Evolutionary conservation across 177 flowering plant genomes (phyloP), one percentile per base, ranked within the genome.

Genomic region (Tripterygium wilfordii): DNA sequence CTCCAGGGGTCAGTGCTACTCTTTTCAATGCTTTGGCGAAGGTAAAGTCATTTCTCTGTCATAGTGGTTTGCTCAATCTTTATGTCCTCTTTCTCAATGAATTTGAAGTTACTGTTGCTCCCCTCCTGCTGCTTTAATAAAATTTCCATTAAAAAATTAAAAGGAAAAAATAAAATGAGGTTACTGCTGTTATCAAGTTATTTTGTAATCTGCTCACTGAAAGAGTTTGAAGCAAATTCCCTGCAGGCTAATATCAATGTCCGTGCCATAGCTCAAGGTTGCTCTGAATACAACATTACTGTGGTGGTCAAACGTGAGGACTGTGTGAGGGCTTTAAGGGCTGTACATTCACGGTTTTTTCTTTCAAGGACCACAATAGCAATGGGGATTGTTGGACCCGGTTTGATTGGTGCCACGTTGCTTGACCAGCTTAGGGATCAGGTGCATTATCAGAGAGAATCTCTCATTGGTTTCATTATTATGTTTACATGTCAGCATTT

Each of bases 211-310:
- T n/a, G n/a, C n/a, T n/a, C n/a, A n/a, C 12, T 33, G 18, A 26
- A n/a, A 16, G 14, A 36, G 18, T 41, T 19, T 40, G 47, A 13
- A 28, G 2, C n/a, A n/a, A 19, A 12, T 41, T 6, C 52, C 29
- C 42, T 73, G 71, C 88, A 89, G 98, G 98, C 96, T 39, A 86
- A 82, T 58, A 79, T 89, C 14, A 89, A 92, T 59, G 52, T 89
- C 29, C 80, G 96, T 28, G 98, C 98, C 35, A 86, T 92, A 53
- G 98, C 98, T 53, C 98, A 92, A 77, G 98, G 98, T 51, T 92
- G 96, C 62, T 82, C 98, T 10, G 98, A 92, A 63, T 89, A 86
- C 69, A 89, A 92, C 50, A 74, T 92, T 30, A 92, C 96, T 17
- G 96, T 84, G n/a, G 98, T 92, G 42, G 55, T 92, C 45, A 89